These are phyloP conservation scores for Hypholoma sublateritium DNA, from an alignment of 768 basidiomycete species.

Conservation along the genomic window DNA sequence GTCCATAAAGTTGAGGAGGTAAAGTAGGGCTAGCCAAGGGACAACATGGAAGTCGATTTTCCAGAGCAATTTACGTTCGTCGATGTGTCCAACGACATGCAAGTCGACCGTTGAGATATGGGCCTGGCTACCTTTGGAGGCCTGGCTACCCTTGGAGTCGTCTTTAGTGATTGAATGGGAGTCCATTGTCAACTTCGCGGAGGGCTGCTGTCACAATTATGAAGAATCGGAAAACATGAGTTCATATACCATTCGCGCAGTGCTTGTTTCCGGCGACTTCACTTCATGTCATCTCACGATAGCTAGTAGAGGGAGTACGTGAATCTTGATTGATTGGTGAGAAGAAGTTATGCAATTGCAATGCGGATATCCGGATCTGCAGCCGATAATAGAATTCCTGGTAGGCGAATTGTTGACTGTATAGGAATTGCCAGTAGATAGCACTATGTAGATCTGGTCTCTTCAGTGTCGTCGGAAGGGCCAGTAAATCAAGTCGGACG, in stretches of 20 bases:
- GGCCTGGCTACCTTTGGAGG: constrained; percentile 1
- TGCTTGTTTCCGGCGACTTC: constrained; percentile 10
- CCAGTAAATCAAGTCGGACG: not conserved
- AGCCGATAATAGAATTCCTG: not conserved
- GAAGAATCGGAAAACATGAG: constrained; percentile 11
- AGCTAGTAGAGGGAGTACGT: constrained; percentile 11
- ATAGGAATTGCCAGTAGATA: too few relatives aligned
- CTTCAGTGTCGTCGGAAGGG: too few relatives aligned
- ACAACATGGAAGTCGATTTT: constrained; percentile 68
- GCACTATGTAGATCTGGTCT: too few relatives aligned
- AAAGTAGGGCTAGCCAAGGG: constrained; percentile 75
- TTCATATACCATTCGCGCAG: constrained; percentile 18
- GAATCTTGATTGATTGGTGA: constrained; percentile 17
- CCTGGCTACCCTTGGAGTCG: constrained; percentile 3
- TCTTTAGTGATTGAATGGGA: constrained; percentile 7
- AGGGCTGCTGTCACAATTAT: not conserved
- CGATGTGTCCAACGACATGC: constrained; percentile 24
- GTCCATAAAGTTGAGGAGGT: constrained; percentile 72
- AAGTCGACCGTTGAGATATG: not conserved
- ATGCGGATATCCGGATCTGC: not conserved
- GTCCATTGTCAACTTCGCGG: constrained; percentile 1
- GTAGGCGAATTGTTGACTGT: too few relatives aligned
- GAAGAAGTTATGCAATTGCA: constrained; percentile 12
- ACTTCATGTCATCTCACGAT: constrained; percentile 12
- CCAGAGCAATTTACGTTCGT: constrained; percentile 55